Conservation (phyloP, 495 filamentous ascomycete genomes). For the Lepidopterella palustris region DNA sequence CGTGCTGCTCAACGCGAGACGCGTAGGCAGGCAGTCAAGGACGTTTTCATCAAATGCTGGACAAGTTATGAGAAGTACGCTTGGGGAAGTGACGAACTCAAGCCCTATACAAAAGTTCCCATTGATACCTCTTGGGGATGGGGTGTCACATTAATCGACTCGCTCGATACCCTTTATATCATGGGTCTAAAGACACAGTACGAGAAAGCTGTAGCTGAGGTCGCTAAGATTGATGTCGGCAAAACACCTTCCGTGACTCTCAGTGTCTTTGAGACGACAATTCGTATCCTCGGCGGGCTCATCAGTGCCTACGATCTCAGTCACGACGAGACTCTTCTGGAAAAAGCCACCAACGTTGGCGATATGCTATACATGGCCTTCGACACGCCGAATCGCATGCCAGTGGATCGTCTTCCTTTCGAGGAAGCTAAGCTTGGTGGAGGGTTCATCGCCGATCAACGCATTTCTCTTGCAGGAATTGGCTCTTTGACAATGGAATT, state of each 20-base stretch:
- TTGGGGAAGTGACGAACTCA: slow-evolving; percentile 73
- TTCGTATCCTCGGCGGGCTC: slow-evolving; percentile 45
- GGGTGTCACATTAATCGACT: slow-evolving; percentile 37
- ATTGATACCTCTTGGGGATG: slow-evolving; percentile 37
- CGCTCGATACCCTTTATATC: slow-evolving; percentile 37
- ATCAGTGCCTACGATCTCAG: slow-evolving; percentile 47
- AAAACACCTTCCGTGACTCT: slow-evolving; percentile 28
- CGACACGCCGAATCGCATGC: slow-evolving; percentile 39
- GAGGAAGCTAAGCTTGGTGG: slow-evolving; percentile 30
- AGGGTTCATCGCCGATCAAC: slow-evolving; percentile 33
- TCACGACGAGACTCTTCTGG: slow-evolving; percentile 32
- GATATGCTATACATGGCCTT: slow-evolving; percentile 43
- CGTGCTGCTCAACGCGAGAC: no score
- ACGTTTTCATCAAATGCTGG: no score
- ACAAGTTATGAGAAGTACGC: slow-evolving; percentile 67
- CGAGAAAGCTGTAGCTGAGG: slow-evolving; percentile 29
- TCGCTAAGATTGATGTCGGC: slow-evolving; percentile 36
- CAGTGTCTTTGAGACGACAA: slow-evolving; percentile 47
- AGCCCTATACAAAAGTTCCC: slow-evolving; percentile 53
- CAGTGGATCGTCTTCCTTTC: slow-evolving; percentile 18
- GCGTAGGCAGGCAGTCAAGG: no score
- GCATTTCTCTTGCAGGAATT: slow-evolving; percentile 31
- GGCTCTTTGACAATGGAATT: slow-evolving; percentile 41
- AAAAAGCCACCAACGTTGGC: slow-evolving; percentile 37
- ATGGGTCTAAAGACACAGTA: slow-evolving; percentile 39